Conservation (phyloP, 441 rosid genomes). For the Bruguiera hainesii region DNA sequence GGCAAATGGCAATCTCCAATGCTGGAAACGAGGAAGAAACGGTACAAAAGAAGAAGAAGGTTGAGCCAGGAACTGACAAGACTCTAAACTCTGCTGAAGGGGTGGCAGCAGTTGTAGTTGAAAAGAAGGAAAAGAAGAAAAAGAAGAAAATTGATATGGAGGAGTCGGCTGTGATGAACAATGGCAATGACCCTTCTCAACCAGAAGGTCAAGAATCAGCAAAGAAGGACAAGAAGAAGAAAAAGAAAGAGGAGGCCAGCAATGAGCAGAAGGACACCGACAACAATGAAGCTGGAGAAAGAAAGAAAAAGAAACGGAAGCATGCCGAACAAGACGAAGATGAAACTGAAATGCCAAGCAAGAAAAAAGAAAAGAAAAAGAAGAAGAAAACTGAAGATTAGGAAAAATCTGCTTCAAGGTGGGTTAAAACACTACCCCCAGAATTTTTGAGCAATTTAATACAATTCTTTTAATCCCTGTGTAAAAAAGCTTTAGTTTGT, state of each 20-base stretch:
- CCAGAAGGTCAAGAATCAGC: background rate
- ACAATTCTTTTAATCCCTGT: no score
- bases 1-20: background rate
- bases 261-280: background rate
- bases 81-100: background rate
- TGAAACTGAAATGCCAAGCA: no score
- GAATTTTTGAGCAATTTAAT: no score
- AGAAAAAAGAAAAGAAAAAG: no score
- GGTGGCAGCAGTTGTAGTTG: background rate
- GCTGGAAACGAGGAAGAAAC: background rate
- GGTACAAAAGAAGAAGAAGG: no score
- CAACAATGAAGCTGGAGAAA: background rate
- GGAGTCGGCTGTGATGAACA: background rate
- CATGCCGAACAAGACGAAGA: background rate
- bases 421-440: no score
- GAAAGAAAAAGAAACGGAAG: background rate
- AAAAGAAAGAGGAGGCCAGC: background rate
- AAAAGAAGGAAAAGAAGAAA: background rate
- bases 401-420: no score
- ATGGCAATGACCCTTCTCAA: background rate
- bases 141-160: background rate
- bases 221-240: slow-evolving; percentile 2
- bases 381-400: no score
- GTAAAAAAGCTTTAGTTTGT: no score
- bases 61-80: background rate